Evolutionary conservation across 257 asterid species (phyloP).

Genomic region (Solanum medicagineum): DNA sequence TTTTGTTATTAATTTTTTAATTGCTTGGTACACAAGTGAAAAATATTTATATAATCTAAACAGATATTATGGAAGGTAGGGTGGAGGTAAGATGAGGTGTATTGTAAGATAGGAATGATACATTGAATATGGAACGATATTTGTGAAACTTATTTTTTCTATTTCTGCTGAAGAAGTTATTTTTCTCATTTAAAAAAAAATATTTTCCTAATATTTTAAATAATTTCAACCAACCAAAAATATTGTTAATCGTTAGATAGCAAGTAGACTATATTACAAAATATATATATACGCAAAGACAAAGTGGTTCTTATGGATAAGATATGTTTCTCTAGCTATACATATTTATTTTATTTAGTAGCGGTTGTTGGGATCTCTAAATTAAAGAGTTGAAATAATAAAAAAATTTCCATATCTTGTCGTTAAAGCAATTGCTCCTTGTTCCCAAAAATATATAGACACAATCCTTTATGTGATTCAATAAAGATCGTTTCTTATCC

Average conservation of each 20-base stretch:
- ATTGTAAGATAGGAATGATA: background rate
- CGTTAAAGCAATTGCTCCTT: background rate
- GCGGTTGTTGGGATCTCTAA: background rate
- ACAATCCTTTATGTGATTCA: background rate
- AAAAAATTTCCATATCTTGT: background rate
- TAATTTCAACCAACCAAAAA: no score
- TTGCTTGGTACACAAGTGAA: background rate
- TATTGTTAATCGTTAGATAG: no score
- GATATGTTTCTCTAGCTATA: background rate
- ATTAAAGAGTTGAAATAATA: background rate
- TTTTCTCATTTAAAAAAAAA: no score
- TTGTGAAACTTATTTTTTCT: no score
- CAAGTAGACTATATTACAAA: background rate
- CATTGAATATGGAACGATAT: no score
- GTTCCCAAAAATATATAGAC: background rate
- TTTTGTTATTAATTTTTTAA: background rate
- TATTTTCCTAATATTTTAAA: no score
- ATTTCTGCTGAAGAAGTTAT: no score
- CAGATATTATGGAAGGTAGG: background rate
- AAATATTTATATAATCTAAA: background rate
- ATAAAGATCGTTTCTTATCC: background rate
- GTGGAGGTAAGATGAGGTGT: background rate
- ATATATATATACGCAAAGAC: background rate
- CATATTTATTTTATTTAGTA: background rate
- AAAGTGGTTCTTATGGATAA: background rate